Conservation (phyloP, 805 yeast species). For the Geotrichum ghanense region DNA sequence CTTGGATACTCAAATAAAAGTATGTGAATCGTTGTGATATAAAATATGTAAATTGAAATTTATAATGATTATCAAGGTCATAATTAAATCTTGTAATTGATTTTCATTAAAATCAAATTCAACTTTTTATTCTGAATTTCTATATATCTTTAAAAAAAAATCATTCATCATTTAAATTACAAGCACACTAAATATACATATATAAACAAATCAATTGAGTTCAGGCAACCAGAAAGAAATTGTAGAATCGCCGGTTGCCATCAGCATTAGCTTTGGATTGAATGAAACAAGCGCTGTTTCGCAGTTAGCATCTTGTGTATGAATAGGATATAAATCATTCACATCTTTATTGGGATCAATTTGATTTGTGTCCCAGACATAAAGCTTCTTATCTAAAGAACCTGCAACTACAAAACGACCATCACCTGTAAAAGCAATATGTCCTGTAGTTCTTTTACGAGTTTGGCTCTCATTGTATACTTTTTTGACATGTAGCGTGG, state of each 20-base stretch:
- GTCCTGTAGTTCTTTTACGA: conserved; percentile 32
- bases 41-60: too few species aligned
- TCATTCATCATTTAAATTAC: too few species aligned
- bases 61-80: too few species aligned
- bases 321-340: conserved; percentile 5
- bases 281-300: conserved; percentile 42
- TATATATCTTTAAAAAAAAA: too few species aligned
- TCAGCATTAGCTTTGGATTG: conserved; percentile 47
- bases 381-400: conserved; percentile 40
- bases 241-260: conserved; percentile 56
- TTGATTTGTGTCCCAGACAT: conserved; percentile 38
- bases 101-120: too few species aligned
- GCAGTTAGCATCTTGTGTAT: conserved; percentile 14
- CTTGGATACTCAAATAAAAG: too few species aligned
- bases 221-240: conserved; percentile 34
- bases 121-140: too few species aligned
- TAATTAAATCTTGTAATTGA: too few species aligned
- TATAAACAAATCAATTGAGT: neutral
- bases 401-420: conserved; percentile 53
- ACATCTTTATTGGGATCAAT: conserved; percentile 4
- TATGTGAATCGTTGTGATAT: too few species aligned
- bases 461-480: neutral
- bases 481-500: conserved; percentile 15
- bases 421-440: conserved; percentile 50
- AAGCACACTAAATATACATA: neutral